Evolutionary conservation across 2,329 filamentous ascomycete species (phyloP), one percentile per base, ranked within the genome.

Genomic region (Chaetomium sp.): DNA sequence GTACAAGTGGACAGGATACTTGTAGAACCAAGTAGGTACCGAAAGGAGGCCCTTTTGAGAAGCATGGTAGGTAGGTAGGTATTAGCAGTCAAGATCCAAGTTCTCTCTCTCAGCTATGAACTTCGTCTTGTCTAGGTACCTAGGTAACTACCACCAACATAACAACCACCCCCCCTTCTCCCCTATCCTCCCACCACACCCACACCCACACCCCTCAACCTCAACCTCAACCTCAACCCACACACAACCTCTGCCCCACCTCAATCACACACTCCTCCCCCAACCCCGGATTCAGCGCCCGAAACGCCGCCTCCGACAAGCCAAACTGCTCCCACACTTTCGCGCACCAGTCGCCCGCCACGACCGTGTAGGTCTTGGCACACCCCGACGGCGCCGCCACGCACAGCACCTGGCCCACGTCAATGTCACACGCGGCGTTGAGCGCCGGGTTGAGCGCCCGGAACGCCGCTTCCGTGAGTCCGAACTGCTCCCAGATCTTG

Each of bases 261-360:
- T 38, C 21, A 7, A 59, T 19, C 19, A 25, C 57, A n/a, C 57
- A 59, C 4, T 23, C 25, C 10, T 12, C 57, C 16, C 50, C n/a
- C 57, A 59, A 31, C 27, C 42, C 27, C 19, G 57, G 27, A 35
- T 59, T 59, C 57, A 59, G 35, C 27, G 4, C 55, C 57, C 57
- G n/a, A 23, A 59, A 59, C 27, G 23, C 19, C 42, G 12, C 45
- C 57, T 59, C 57, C 19, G 19, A 35, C 42, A 59, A 29, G 4
- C 57, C 45, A 27, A 59, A 59, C 31, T 50, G 42, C n/a, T 35
- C 55, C 57, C 57, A 59, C n/a, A 59, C 50, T 45, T 59, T 59
- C 27, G 42, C 10, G 27, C 57, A 59, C 42, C 27, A 50, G 21
- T 59, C 57, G 3, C 57, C 57, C 0, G 29, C 13, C 13, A 49